These are phyloP conservation scores for Magnaporthiopsis rhizophila DNA, from an alignment of 2,329 filamentous ascomycete species.

Conservation along the genomic window DNA sequence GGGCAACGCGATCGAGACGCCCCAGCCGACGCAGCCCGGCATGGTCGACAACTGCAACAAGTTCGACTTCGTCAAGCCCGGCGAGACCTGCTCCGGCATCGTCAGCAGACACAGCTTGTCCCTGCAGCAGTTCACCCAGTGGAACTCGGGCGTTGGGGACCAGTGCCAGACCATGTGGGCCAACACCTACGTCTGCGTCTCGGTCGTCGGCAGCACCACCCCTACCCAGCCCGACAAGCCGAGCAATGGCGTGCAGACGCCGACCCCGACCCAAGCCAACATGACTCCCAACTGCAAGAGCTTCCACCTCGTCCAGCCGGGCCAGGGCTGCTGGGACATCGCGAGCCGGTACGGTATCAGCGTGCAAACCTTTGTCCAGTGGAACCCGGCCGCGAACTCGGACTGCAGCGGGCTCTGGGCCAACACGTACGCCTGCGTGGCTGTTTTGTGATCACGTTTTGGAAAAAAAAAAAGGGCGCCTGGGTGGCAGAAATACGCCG, in stretches of 20 bases:
- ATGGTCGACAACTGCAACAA: background rate
- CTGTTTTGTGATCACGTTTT: too few species aligned
- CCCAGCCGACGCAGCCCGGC: too few species aligned
- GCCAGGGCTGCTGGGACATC: background rate
- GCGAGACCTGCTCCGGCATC: conserved; percentile 2
- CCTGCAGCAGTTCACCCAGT: background rate
- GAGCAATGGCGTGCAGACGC: too few species aligned
- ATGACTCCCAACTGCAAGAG: too few species aligned
- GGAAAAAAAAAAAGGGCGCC: too few species aligned
- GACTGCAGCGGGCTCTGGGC: background rate
- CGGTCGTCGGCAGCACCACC: too few species aligned
- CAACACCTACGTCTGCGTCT: too few species aligned
- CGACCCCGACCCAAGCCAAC: too few species aligned
- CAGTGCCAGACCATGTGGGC: background rate
- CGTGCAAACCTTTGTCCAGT: background rate
- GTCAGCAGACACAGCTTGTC: background rate
- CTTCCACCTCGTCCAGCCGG: background rate
- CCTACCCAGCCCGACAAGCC: too few species aligned
- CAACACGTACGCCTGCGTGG: background rate
- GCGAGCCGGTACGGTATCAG: background rate
- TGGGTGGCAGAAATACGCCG: too few species aligned
- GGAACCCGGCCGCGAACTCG: background rate
- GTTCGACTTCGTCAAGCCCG: background rate
- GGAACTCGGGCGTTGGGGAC: background rate
- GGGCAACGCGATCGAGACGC: too few species aligned